phyloP scores from a whole-genome alignment of 345 rosid species.

The Citrus australasica region DNA sequence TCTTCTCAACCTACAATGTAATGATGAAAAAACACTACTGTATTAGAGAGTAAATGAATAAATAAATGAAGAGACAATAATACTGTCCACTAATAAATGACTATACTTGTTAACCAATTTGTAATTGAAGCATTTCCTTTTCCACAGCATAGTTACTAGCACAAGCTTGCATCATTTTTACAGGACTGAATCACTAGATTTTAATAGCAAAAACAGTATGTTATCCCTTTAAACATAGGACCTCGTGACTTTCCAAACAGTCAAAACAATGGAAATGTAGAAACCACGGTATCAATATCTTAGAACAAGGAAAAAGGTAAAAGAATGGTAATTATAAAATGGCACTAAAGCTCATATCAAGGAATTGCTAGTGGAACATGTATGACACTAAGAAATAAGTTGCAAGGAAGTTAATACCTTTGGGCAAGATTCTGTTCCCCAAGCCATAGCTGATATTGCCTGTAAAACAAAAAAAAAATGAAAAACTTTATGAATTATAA shows the following conservation, averaged over 20 bases:
- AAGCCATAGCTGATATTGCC: constrained; percentile 97
- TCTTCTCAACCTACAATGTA: constrained; percentile 71
- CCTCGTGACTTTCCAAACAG: background rate
- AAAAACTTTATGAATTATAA: background rate
- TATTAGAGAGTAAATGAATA: background rate
- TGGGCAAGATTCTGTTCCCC: constrained; percentile 97
- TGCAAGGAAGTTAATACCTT: constrained; percentile 46
- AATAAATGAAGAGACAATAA: background rate
- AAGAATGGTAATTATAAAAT: background rate
- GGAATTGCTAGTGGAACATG: background rate
- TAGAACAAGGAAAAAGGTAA: background rate
- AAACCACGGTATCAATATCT: background rate
- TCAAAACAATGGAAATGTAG: background rate
- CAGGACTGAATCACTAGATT: background rate
- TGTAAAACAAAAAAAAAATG: constrained; percentile 20
- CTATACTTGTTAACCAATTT: background rate
- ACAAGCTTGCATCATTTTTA: background rate
- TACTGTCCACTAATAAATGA: no score
- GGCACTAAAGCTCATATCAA: background rate
- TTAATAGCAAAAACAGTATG: background rate
- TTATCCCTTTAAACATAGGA: background rate
- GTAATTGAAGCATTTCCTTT: background rate
- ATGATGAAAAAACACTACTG: background rate
- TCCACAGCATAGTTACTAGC: background rate
- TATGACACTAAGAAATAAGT: background rate